Percentiles rank a stretch among this genome's conserved stretches.
Conservation (phyloP, 768 basidiomycete genomes). For the Macrolepiota dolichaula region DNA sequence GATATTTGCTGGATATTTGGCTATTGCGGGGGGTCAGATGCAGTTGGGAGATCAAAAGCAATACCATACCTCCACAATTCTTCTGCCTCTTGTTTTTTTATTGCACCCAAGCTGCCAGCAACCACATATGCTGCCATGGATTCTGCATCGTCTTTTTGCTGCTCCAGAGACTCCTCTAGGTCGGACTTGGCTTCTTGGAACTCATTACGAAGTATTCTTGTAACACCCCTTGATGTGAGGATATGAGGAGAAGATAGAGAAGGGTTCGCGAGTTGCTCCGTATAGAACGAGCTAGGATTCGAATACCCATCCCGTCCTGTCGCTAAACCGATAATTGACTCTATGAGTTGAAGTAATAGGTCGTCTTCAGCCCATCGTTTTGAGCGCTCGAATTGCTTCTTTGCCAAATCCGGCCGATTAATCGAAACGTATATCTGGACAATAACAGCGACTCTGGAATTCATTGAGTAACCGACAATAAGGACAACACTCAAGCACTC, state of each 20-base stretch:
- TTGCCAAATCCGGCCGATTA: conserved; percentile 81
- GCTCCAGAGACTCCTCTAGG: conserved; percentile 68
- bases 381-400: conserved; percentile 79
- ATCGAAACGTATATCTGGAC: conserved; percentile 91
- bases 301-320: conserved; percentile 70
- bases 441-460: conserved; percentile 68
- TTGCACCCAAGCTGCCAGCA: conserved; percentile 53
- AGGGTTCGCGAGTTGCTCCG: conserved; percentile 80
- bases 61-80: conserved; percentile 58
- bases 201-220: conserved; percentile 75
- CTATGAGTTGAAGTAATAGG: conserved; percentile 83
- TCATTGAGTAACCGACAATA: background rate
- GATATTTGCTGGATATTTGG: conserved; percentile 45
- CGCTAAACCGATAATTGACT: conserved; percentile 75
- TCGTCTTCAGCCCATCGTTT: conserved; percentile 89
- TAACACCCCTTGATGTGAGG: conserved; percentile 75
- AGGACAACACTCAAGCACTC: conserved; percentile 26
- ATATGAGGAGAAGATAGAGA: conserved; percentile 71
- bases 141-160: conserved; percentile 58
- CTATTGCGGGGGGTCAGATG: conserved; percentile 21
- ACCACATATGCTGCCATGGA: conserved; percentile 67
- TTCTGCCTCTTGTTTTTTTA: conserved; percentile 62
- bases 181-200: conserved; percentile 75
- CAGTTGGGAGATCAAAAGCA: conserved; percentile 23
- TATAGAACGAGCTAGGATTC: conserved; percentile 62